Base-by-base conservation (phyloP, 768 basidiomycete genomes). In the Pulveroboletus sp. region DNA sequence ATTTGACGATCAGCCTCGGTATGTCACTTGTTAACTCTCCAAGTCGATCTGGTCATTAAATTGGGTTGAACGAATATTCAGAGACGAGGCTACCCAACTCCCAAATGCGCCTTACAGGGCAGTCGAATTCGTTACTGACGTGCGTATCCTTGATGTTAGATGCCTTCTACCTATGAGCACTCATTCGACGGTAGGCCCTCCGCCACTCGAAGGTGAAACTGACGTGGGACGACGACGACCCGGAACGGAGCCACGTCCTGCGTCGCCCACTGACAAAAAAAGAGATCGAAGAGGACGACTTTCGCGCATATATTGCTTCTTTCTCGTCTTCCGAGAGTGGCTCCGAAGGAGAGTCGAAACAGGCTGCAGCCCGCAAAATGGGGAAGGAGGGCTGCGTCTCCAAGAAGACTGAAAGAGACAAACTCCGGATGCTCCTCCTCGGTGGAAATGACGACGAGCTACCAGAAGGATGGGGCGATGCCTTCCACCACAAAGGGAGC, bases 151-250 rank as follows among this genome's bases (percentile, higher is more conserved):
- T 12, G 11, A 17, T 17, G 28, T 28, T 24, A 7, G 32, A 8
- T 10, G 15, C 26, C 14, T 11, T 11, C 27, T 9, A 42, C 17
- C 30, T 11, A 27, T 43, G n/a, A 36, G 15, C 38, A 31, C 42
- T 40, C 24, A 51, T 12, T 32, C 33, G 31, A 12, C 8, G 27
- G 6, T 56, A 97, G 93, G 95, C 95, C 9, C 80, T 99, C 6
- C 87, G 95, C 6, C 94, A 98, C 66, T 99, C 96, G 12, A 96
- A 93, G 74, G 95, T 98, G 52, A 96, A 91, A 62, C 78, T 98
- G 30, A 96, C 94, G 5, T 99, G 96, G 96, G 96, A 99, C 57
- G 90, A 93, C 47, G 96, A 98, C 67, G 94, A 98, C 57, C 85
- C 89, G 0, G 88, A 93, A 61, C 85, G 95, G 36, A 78, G 76